These are phyloP conservation scores for Xylaria nigripes DNA, from an alignment of 495 filamentous ascomycete species.

Conservation along the genomic window DNA sequence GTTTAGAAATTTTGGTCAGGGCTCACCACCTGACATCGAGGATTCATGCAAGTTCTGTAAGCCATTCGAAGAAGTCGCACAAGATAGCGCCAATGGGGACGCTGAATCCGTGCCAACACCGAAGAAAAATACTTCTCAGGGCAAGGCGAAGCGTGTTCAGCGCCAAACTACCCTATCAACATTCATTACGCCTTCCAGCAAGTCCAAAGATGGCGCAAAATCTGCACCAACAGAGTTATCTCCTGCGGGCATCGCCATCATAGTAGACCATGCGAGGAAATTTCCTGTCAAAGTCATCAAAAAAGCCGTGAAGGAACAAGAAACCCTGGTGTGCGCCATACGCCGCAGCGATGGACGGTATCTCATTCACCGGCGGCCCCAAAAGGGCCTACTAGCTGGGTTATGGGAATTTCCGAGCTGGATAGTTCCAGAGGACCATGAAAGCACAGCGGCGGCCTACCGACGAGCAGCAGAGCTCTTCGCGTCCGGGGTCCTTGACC, in stretches of 20 bases:
- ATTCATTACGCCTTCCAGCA: slow-evolving; percentile 23
- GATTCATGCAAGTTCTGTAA: slow-evolving; percentile 34
- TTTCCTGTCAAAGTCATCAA: slow-evolving; percentile 35
- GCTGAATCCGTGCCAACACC: background rate
- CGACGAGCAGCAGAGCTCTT: slow-evolving; percentile 19
- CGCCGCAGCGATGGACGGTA: slow-evolving; percentile 28
- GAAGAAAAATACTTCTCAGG: slow-evolving; percentile 5
- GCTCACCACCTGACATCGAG: slow-evolving; percentile 29
- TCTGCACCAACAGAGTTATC: slow-evolving; percentile 4
- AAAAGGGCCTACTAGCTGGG: slow-evolving; percentile 36
- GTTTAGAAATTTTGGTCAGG: background rate
- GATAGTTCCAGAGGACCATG: slow-evolving; percentile 18
- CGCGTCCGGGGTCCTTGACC: slow-evolving; percentile 14
- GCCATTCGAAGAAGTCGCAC: slow-evolving; percentile 23
- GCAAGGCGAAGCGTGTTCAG: slow-evolving; percentile 6
- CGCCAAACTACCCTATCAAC: slow-evolving; percentile 19
- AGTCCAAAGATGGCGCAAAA: background rate
- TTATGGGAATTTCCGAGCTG: slow-evolving; percentile 41
- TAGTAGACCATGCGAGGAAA: slow-evolving; percentile 31
- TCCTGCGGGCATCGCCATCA: slow-evolving; percentile 17
- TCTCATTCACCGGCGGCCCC: slow-evolving; percentile 34
- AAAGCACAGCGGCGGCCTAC: slow-evolving; percentile 17
- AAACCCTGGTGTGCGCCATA: slow-evolving; percentile 37
- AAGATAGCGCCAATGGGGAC: slow-evolving; percentile 8
- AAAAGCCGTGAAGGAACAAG: slow-evolving; percentile 36